phyloP scores from a whole-genome alignment of 306 rosid genomes.

The Glycine soja region DNA sequence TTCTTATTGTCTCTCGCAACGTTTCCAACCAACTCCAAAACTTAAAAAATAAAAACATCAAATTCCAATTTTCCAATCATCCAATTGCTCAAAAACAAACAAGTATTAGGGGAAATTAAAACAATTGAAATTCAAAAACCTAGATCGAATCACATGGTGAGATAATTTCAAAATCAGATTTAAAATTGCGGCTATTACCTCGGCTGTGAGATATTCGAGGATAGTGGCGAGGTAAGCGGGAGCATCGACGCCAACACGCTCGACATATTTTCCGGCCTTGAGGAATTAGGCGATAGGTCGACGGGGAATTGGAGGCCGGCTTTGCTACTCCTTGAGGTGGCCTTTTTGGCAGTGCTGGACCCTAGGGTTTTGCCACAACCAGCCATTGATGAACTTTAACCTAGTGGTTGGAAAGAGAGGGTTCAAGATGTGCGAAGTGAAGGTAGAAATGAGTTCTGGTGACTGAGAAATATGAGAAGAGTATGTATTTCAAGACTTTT shows the following conservation, averaged over 20 bases:
- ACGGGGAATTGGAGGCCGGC: constrained; percentile 93
- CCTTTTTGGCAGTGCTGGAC: constrained; percentile 78
- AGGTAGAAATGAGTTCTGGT: not conserved
- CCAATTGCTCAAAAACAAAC: too few relatives aligned
- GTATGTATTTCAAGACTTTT: too few relatives aligned
- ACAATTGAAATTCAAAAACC: constrained; percentile 58
- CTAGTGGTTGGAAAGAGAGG: not conserved
- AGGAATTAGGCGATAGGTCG: constrained; percentile 86
- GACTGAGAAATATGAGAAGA: too few relatives aligned
- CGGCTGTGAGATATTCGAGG: constrained; percentile 92
- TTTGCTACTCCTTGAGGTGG: constrained; percentile 85
- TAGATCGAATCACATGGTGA: constrained; percentile 43
- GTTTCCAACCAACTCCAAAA: constrained; percentile 88
- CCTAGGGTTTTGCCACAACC: constrained; percentile 88
- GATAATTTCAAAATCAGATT: too few relatives aligned
- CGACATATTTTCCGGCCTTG: constrained; percentile 92
- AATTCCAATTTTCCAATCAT: too few relatives aligned
- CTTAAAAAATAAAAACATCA: too few relatives aligned
- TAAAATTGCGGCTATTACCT: constrained; percentile 56
- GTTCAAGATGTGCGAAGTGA: not conserved
- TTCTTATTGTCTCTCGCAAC: constrained; percentile 96
- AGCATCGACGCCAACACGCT: constrained; percentile 94
- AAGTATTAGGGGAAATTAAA: too few relatives aligned
- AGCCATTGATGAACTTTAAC: constrained; percentile 24
- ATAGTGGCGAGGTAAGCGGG: constrained; percentile 94